Evolutionary conservation across 2,329 filamentous ascomycete genomes (phyloP).

Genomic region (Neonectria magnoliae): DNA sequence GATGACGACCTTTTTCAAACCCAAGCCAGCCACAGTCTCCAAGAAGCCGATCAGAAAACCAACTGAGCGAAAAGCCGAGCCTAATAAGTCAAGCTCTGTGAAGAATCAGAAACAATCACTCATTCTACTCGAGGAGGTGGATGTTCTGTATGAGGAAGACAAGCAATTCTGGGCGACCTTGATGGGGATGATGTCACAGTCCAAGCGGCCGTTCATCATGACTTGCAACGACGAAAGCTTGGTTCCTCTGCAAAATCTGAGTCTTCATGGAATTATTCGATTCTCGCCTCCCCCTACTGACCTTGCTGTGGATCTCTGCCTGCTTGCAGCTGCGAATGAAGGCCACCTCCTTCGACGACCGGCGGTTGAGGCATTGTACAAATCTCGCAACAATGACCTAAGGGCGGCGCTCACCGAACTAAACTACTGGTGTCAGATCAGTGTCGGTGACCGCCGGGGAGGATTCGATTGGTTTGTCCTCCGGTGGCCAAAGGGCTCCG

Average conservation of each 20-base stretch:
- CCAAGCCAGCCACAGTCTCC: conserved; percentile 49
- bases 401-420: conserved; percentile 85
- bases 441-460: conserved; percentile 86
- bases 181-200: conserved; percentile 79
- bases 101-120: conserved; percentile 88
- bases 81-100: conserved; percentile 44
- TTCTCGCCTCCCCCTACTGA: conserved; percentile 73
- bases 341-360: conserved; percentile 80
- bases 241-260: conserved; percentile 78
- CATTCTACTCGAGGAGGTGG: conserved; percentile 93
- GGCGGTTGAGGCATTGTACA: conserved; percentile 76
- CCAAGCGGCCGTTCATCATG: conserved; percentile 91
- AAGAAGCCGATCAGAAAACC: conserved; percentile 45
- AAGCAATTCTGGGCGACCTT: conserved; percentile 93
- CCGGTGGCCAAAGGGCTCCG: conserved; percentile 77
- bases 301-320: conserved; percentile 80
- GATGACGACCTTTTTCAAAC: conserved; percentile 83
- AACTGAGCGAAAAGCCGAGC: conserved; percentile 42
- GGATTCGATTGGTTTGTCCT: conserved; percentile 91
- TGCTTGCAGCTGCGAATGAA: conserved; percentile 86
- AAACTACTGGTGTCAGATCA: conserved; percentile 97
- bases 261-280: conserved; percentile 85
- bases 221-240: conserved; percentile 93
- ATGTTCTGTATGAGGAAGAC: conserved; percentile 94
- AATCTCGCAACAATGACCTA: conserved; percentile 75